Percentiles rank a stretch among this genome's conserved stretches.
Evolutionary conservation across 2,329 filamentous ascomycete genomes (phyloP).

Genomic region (Penicillium sp.): DNA sequence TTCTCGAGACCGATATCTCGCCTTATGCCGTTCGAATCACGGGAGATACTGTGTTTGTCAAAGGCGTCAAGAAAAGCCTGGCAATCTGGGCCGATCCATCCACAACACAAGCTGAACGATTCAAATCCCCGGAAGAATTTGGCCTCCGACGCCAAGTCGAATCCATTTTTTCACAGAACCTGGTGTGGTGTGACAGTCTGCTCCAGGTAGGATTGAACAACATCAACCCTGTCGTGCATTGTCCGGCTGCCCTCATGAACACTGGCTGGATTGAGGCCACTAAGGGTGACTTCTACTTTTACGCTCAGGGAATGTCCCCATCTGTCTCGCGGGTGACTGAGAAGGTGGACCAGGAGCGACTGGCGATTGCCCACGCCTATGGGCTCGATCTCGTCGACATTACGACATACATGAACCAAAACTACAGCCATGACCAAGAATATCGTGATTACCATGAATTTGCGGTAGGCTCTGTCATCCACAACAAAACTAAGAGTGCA

Average conservation of each 20-base stretch:
- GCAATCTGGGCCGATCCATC: conserved; percentile 16
- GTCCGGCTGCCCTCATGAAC: conserved; percentile 18
- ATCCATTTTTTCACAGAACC: conserved; percentile 13
- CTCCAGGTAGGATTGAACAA: conserved; percentile 19
- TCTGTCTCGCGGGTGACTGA: conserved; percentile 15
- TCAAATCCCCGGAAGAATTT: conserved; percentile 7
- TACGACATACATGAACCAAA: conserved; percentile 19
- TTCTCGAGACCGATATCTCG: conserved; percentile 19
- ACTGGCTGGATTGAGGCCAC: conserved; percentile 20
- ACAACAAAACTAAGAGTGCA: conserved; percentile 20
- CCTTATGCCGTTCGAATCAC: conserved; percentile 15
- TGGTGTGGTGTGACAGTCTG: conserved; percentile 15
- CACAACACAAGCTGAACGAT: conserved; percentile 10
- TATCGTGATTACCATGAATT: conserved; percentile 17
- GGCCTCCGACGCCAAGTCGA: conserved; percentile 12
- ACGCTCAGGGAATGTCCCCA: conserved; percentile 18
- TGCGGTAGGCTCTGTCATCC: conserved; percentile 12
- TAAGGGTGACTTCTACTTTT: conserved; percentile 19
- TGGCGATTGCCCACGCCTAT: conserved; percentile 17
- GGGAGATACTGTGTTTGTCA: conserved; percentile 12
- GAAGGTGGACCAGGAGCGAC: conserved; percentile 14
- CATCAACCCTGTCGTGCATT: conserved; percentile 20
- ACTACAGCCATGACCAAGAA: conserved; percentile 14
- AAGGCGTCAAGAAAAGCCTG: conserved; percentile 16
- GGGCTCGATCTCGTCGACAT: conserved; percentile 16